These are phyloP conservation scores for Penicillium sp. DNA, from an alignment of 2,329 filamentous ascomycete species.

Conservation along the genomic window DNA sequence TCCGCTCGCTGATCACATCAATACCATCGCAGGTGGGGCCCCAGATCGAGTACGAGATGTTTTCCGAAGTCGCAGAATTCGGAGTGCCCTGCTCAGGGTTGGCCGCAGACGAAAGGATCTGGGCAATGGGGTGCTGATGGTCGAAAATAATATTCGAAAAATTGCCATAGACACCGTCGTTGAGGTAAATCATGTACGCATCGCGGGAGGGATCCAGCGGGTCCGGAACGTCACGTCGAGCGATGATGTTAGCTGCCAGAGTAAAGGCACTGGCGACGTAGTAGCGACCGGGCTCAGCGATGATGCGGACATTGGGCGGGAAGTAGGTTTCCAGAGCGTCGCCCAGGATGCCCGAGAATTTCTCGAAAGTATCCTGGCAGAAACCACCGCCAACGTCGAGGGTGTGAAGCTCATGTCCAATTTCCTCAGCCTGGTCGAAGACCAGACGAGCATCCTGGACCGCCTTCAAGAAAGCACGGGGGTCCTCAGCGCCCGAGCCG, in stretches of 20 bases:
- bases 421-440: slow-evolving; percentile 76
- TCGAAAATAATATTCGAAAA: slow-evolving; percentile 99
- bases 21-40: slow-evolving; percentile 98
- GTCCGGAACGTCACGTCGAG: slow-evolving; percentile 82
- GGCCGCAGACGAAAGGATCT: slow-evolving; percentile 68
- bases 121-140: slow-evolving; percentile 86
- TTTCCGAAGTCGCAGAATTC: slow-evolving; percentile 42
- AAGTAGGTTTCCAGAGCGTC: slow-evolving; percentile 85
- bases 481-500: slow-evolving; percentile 91
- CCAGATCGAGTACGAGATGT: slow-evolving; percentile 92
- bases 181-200: slow-evolving; percentile 96
- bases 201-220: slow-evolving; percentile 48
- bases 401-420: slow-evolving; percentile 80
- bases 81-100: slow-evolving; percentile 58
- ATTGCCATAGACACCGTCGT: slow-evolving; percentile 97
- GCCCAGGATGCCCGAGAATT: slow-evolving; percentile 79
- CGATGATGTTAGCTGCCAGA: slow-evolving; percentile 92
- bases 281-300: slow-evolving; percentile 94
- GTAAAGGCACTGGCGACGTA: slow-evolving; percentile 94
- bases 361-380: slow-evolving; percentile 84
- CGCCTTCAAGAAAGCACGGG: slow-evolving; percentile 85
- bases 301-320: slow-evolving; percentile 78
- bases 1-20: slow-evolving; percentile 84
- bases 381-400: slow-evolving; percentile 96
- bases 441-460: slow-evolving; percentile 85